Evolutionary conservation across 352 stramenopile genomes (phyloP), one percentile per base, ranked within the genome.

Genomic region (Pythium rishiriense): DNA sequence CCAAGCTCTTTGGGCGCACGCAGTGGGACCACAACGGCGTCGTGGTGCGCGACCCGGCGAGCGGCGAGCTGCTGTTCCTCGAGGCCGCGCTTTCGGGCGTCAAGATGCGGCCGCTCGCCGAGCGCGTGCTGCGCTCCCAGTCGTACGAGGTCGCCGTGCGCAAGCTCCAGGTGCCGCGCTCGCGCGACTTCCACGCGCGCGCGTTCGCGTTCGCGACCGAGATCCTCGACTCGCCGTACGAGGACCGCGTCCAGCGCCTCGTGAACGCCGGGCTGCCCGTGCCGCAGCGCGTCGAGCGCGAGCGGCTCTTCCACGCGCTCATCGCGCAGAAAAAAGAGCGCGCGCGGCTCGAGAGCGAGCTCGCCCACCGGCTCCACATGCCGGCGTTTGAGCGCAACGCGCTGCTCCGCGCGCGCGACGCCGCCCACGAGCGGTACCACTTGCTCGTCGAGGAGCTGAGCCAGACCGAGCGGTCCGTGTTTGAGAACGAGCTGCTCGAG

Each of bases 21-120:
- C 83, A 82, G 31, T 96, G 85, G 83, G 87, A 96, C 69, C 87
- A 94, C 73, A 96, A 92, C 64, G 87, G 87, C 45, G 82, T 94
- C 22, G 76, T 96, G 28, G 60, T 93, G 15, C 79, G 83, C 12
- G 79, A 76, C 19, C 79, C 63, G 41, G 4, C 61, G 47, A 51
- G 67, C 22, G 72, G 76, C 19, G 72, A 90, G 59, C 69, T 94
- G 28, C 80, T 90, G 22, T 71, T 96, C 31, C 58, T 94, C 1
- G 85, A 96, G 49, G 87, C 85, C 3, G 60, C 85, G 41, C 74
- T 96, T 45, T 81, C 82, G 21, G 87, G 87, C 67, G 84, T 94
- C 61, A 96, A 96, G 73, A 70, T 96, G 62, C 82, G 87, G 3
- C 85, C 87, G 21, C 73, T 96, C 8, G 77, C 89, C 35, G 83